Conservation (phyloP, 2,329 filamentous ascomycete species). For the Hirsutella rhossiliensis region DNA sequence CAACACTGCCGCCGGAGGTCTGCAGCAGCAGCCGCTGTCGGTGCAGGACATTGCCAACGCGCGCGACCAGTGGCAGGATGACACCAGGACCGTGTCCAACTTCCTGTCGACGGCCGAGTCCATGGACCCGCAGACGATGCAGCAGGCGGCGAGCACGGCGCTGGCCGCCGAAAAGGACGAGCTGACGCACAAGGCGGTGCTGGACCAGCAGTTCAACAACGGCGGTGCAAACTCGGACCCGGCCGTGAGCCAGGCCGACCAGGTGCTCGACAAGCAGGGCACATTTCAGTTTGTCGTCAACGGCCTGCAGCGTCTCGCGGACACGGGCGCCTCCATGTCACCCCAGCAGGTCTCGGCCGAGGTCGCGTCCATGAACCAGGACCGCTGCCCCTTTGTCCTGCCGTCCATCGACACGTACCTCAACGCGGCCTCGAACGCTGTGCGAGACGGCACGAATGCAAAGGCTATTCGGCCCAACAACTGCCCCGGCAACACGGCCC, state of each 20-base stretch:
- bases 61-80: slow-evolving; percentile 3
- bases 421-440: not conserved
- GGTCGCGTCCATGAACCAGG: slow-evolving; percentile 5
- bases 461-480: not conserved
- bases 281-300: slow-evolving; percentile 7
- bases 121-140: slow-evolving; percentile 2
- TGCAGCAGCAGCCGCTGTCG: not conserved
- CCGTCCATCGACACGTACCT: slow-evolving; percentile 4
- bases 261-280: slow-evolving; percentile 3
- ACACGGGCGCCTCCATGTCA: slow-evolving; percentile 2
- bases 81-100: slow-evolving; percentile 6
- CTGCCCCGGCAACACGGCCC: not conserved
- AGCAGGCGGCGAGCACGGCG: slow-evolving; percentile 1
- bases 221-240: not conserved
- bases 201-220: slow-evolving; percentile 4
- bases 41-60: slow-evolving; percentile 1
- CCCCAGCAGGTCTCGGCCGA: slow-evolving; percentile 1
- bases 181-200: slow-evolving; percentile 7
- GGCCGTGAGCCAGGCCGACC: slow-evolving; percentile 3
- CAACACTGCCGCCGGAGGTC: no score
- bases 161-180: slow-evolving; percentile 7
- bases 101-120: slow-evolving; percentile 6
- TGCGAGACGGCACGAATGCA: not conserved
- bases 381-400: slow-evolving; percentile 4
- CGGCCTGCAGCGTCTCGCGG: slow-evolving; percentile 1